Percentiles rank a stretch among this genome's conserved stretches.
Evolutionary conservation across 1,284 basidiomycete species (phyloP).

Genomic region (Cutaneotrichosporon arboriforme): DNA sequence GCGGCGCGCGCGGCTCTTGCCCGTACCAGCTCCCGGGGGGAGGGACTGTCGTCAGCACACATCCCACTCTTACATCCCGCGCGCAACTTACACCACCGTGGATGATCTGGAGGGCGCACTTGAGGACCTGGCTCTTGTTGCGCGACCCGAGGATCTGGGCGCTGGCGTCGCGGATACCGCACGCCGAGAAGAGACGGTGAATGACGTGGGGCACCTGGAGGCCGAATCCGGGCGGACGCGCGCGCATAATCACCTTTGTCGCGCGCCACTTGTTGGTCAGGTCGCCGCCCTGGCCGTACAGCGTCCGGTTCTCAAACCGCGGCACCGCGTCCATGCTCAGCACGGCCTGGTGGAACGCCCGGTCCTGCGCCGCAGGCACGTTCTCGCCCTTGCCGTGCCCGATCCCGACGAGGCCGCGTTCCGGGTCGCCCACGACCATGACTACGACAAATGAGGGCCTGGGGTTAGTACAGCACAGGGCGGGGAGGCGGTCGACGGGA

Average conservation of each 20-base stretch:
- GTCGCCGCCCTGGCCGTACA: conserved; percentile 63
- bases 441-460: conserved; percentile 42
- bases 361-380: conserved; percentile 56
- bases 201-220: conserved; percentile 82
- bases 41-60: conserved; percentile 10
- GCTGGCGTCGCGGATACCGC: conserved; percentile 88
- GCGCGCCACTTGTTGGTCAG: conserved; percentile 77
- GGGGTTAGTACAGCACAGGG: background rate
- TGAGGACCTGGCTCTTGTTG: conserved; percentile 63
- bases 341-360: conserved; percentile 62
- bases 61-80: background rate
- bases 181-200: conserved; percentile 79
- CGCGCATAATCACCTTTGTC: conserved; percentile 76
- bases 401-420: conserved; percentile 80
- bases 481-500: too few relatives aligned
- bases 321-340: conserved; percentile 74
- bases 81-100: conserved; percentile 45
- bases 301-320: conserved; percentile 80
- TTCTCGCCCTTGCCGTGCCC: conserved; percentile 75
- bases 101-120: conserved; percentile 47
- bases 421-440: conserved; percentile 76
- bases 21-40: conserved; percentile 37
- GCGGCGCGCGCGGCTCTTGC: conserved; percentile 25
- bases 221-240: conserved; percentile 85
- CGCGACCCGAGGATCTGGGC: conserved; percentile 91